A percentile compares a stretch with the other conserved stretches of the same genome.
These are phyloP conservation scores for Anastatica hierochuntica DNA, from an alignment of 345 rosid genomes.

Conservation along the genomic window DNA sequence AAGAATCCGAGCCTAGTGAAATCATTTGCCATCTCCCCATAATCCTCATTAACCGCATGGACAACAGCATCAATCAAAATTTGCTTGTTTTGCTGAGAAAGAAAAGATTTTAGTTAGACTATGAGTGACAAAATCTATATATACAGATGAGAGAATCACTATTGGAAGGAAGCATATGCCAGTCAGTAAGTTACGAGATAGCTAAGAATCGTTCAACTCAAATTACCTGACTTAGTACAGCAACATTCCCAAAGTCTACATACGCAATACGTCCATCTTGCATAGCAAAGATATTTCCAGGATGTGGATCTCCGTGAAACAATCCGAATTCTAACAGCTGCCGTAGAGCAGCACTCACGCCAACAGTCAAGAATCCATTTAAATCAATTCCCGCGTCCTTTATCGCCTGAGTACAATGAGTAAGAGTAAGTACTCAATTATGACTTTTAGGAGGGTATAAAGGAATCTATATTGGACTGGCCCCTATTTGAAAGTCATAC, in stretches of 20 bases:
- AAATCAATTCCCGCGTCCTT: conserved; percentile 84
- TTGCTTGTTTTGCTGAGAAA: conserved; percentile 94
- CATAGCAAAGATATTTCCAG: conserved; percentile 98
- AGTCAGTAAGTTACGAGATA: not conserved
- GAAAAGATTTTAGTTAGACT: conserved; percentile 5
- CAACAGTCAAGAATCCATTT: conserved; percentile 83
- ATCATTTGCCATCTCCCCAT: conserved; percentile 97
- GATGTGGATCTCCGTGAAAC: conserved; percentile 98
- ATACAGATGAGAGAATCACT: not conserved
- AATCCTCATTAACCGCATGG: conserved; percentile 98
- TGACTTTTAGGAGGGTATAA: conserved; percentile 6
- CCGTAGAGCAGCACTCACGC: conserved; percentile 94
- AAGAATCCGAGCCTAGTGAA: conserved; percentile 98
- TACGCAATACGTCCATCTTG: conserved; percentile 95
- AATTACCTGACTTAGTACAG: conserved; percentile 89
- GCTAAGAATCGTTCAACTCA: conserved; percentile 4
- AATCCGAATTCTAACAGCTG: conserved; percentile 91
- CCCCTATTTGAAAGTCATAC: conserved; percentile 29
- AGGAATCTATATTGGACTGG: conserved; percentile 2
- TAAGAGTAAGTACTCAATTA: conserved; percentile 9
- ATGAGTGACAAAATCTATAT: not conserved
- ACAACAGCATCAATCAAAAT: conserved; percentile 94
- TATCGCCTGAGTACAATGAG: conserved; percentile 51
- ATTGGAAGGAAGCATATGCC: not conserved
- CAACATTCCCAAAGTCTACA: conserved; percentile 98